Base-by-base conservation (phyloP, 1,284 basidiomycete genomes). In the Leccinum pachyderme region DNA sequence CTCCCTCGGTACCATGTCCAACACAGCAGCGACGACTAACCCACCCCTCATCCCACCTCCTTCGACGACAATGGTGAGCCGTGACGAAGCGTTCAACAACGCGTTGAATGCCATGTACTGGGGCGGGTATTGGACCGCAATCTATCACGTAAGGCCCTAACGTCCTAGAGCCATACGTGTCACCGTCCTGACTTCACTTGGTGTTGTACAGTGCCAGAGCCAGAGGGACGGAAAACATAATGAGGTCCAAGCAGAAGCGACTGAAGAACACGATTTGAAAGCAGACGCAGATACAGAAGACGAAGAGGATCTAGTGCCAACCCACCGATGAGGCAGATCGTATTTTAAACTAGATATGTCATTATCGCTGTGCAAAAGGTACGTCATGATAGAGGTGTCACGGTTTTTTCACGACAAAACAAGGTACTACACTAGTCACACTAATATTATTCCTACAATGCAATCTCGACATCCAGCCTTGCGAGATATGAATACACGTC, bases 401-500 rank as follows among this genome's bases (percentile, higher is more conserved):
- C 18, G 33, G 35, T 37, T n/a, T 37, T 37, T 6, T 5, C n/a
- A 15, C n/a, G 9, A 35, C 9, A 7, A 35, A 35, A 35, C 7
- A n/a, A 35, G n/a, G 35, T 37, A 37, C 15, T 35, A 15, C 15
- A 35, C n/a, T 18, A 37, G 37, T 18, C 9, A 39, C 18, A 22
- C 18, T 22, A 4, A 18, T 18, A 18, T 18, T 6, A 11, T 18
- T 22, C 54, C 53, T 64, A 89, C 61, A 90, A 74, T 32, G 86
- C 83, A 63, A 91, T 88, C 72, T 91, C 89, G 2, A 91, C 89
- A 62, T 90, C 87, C 61, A 89, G 64, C 54, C 87, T 78, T 11
- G 88, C 86, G 49, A 96, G 77, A 73, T 95, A 92, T 51, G 90
- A 89, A 75, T 96, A 95, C 58, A 96, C 88, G 70, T 97, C 92